Base-by-base conservation (phyloP, 345 rosid species). In the Citrus reticulata region DNA sequence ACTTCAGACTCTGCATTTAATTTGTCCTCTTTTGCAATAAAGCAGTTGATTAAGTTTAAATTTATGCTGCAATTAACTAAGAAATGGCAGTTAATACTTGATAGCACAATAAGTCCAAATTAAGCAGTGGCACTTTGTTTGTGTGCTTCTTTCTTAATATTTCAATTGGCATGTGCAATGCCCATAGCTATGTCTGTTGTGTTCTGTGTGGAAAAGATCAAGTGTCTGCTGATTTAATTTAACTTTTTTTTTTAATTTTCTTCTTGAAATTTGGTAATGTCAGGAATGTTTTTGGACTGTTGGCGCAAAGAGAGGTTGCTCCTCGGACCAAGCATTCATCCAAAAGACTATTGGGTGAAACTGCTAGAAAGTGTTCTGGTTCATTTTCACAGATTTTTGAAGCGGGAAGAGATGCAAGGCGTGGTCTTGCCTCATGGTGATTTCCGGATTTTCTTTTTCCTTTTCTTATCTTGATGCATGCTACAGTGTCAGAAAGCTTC, bases 371-470 rank as follows among this genome's bases (percentile, higher is more conserved):
- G 81, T 70, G 49, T 77, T n/a, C 77, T 57, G 80, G 78, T 85
- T 84, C 88, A 2, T 61, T 77, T 49, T 58, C 9, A 27, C 80
- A 85, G 25, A 80, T 59, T 32, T 73, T 79, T 66, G 89, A 85
- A 70, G 84, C 85, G 5, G 75, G 72, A 16, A 87, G 89, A 73
- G 94, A 93, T 85, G 87, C 85, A 42, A 89, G 83, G 81, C 89
- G 83, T n/a, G 91, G 88, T 76, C 96, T 94, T 82, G 81, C 90
- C 78, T 93, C 97, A 75, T 94, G 98, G 97, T 92, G 14, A 54
- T 1, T 64, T 22, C 40, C 22, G 49, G 19, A 72, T 75, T 27
- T 64, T 19, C 22, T 68, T 11, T 32, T 70, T 49, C 11, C 37
- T 65, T 20, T 13, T 25, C 25, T 25, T 65, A 42, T 39, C 42